These are phyloP conservation scores for Pseudocercospora eumusae DNA, from an alignment of 2,329 filamentous ascomycete genomes.

Conservation along the genomic window DNA sequence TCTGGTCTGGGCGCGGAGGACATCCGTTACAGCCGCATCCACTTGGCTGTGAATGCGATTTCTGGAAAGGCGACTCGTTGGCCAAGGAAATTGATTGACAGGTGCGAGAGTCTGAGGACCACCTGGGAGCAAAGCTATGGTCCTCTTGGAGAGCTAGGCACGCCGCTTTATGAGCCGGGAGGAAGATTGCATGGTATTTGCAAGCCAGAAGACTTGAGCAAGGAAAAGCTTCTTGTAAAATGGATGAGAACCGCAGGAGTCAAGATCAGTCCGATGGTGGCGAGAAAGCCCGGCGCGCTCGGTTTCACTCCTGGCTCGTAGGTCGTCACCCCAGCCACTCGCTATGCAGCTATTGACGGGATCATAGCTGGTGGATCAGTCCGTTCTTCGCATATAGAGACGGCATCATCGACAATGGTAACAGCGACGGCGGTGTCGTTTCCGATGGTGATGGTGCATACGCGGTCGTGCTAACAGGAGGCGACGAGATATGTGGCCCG, in stretches of 20 bases:
- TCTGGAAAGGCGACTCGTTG: slow-evolving; percentile 50
- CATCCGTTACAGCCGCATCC: slow-evolving; percentile 49
- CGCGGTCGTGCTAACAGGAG: slow-evolving; percentile 47
- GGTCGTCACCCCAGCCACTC: slow-evolving; percentile 25
- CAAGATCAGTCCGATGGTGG: slow-evolving; percentile 39
- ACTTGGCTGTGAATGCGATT: slow-evolving; percentile 48
- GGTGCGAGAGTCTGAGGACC: slow-evolving; percentile 47
- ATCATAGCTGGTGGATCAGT: slow-evolving; percentile 53
- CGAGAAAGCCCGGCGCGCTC: slow-evolving; percentile 45
- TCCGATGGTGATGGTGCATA: slow-evolving; percentile 48
- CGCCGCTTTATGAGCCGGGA: slow-evolving; percentile 47
- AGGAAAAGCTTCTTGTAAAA: slow-evolving; percentile 40
- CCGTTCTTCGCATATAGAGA: slow-evolving; percentile 50
- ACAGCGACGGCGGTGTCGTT: slow-evolving; percentile 47
- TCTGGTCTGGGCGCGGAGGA: slow-evolving; percentile 38
- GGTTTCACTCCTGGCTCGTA: slow-evolving; percentile 52
- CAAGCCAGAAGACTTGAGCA: slow-evolving; percentile 42
- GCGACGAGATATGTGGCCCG: slow-evolving; percentile 42
- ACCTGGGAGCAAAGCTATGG: slow-evolving; percentile 43
- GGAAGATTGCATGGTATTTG: slow-evolving; percentile 48
- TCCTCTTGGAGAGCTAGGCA: slow-evolving; percentile 42
- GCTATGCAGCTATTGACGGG: not conserved
- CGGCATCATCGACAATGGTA: slow-evolving; percentile 50
- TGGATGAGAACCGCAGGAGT: slow-evolving; percentile 38
- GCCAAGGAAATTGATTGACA: slow-evolving; percentile 48